Base-by-base conservation (phyloP, 1,284 basidiomycete species). In the Chondrostereum purpureum region DNA sequence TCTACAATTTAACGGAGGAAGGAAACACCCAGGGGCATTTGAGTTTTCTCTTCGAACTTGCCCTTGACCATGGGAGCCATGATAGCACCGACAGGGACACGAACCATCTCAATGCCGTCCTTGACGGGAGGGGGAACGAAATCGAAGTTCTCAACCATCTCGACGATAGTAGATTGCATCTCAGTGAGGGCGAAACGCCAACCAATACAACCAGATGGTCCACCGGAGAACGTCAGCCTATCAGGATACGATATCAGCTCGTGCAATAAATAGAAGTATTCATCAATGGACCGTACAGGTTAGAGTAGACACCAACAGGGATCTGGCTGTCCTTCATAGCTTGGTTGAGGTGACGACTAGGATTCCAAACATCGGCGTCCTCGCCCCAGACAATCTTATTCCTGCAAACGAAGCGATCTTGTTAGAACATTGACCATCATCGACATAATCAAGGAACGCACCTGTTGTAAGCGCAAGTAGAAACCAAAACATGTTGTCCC, bases 381-480 rank as follows among this genome's bases (percentile, higher is more conserved):
- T 31, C 27, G n/a, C 27, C 27, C 27, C 27, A 31, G 27, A 31
- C 27, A 21, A 8, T 39, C 27, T 31, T n/a, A n/a, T 8, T n/a
- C 27, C 27, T 31, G 27, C n/a, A n/a, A n/a, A n/a, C n/a, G n/a
- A n/a, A n/a, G n/a, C n/a, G n/a, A n/a, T n/a, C n/a, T n/a, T n/a
- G n/a, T n/a, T n/a, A n/a, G n/a, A n/a, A n/a, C n/a, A n/a, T n/a
- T n/a, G n/a, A n/a, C n/a, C n/a, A n/a, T n/a, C n/a, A n/a, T n/a
- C n/a, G n/a, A n/a, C n/a, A n/a, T n/a, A n/a, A n/a, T n/a, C n/a
- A n/a, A 14, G 18, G n/a, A 21, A 18, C 21, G 14, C 17, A 45
- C 44, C 44, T 4, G 37, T 45, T 45, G 19, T 45, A 45, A 8
- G 17, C 39, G 22, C 39, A 42, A n/a, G 37, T 44, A 23, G 42